These are phyloP conservation scores for Karstenula rhodostoma DNA, from an alignment of 2,329 filamentous ascomycete genomes.

Conservation along the genomic window DNA sequence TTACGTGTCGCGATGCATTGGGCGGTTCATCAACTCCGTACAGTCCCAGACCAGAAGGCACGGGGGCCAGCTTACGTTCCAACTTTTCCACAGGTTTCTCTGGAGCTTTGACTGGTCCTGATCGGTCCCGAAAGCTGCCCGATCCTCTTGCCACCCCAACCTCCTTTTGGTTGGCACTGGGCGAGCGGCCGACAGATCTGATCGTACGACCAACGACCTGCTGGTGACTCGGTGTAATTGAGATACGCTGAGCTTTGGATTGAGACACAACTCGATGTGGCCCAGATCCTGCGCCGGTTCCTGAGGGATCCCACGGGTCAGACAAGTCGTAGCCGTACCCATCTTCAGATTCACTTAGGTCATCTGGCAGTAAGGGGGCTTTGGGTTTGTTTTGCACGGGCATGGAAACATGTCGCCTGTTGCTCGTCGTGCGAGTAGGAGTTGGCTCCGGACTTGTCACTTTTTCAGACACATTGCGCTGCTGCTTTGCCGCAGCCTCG, in stretches of 20 bases:
- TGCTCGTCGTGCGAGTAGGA: constrained; percentile 28
- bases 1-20: constrained; percentile 29
- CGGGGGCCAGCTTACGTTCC: constrained; percentile 32
- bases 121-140: constrained; percentile 44
- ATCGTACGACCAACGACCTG: constrained; percentile 28
- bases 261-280: constrained; percentile 20
- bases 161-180: constrained; percentile 44
- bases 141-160: constrained; percentile 33
- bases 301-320: constrained; percentile 47
- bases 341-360: constrained; percentile 38
- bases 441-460: constrained; percentile 22
- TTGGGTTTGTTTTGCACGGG: constrained; percentile 33
- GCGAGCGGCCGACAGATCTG: constrained; percentile 26
- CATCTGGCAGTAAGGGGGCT: constrained; percentile 34
- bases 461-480: constrained; percentile 42
- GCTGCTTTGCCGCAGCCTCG: constrained; percentile 41
- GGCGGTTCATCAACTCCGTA: constrained; percentile 39
- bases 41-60: constrained; percentile 41
- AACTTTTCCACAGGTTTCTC: constrained; percentile 28
- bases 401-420: constrained; percentile 45
- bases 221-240: constrained; percentile 31
- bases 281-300: constrained; percentile 25
- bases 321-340: constrained; percentile 40
- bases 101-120: constrained; percentile 17
- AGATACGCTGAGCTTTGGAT: constrained; percentile 13